These are phyloP conservation scores for Aspergillaceae sp. DNA, from an alignment of 2,329 filamentous ascomycete genomes.

Conservation along the genomic window DNA sequence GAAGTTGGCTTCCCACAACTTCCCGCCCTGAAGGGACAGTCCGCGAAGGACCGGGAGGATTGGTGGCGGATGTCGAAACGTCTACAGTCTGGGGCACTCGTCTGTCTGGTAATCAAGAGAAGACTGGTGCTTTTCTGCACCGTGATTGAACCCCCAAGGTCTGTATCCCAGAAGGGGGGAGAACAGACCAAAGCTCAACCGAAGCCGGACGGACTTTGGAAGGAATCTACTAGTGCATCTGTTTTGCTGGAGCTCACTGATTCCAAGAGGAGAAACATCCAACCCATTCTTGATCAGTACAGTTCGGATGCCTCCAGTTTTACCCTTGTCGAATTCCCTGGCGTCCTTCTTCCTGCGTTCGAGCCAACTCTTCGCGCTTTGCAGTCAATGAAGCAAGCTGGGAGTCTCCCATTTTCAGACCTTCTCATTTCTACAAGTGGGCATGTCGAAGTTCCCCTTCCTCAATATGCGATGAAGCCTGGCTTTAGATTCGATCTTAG, in stretches of 20 bases:
- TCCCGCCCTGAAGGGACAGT: slow-evolving; percentile 4
- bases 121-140: slow-evolving; percentile 19
- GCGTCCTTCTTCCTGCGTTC: slow-evolving; percentile 51
- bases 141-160: slow-evolving; percentile 5
- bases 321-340: slow-evolving; percentile 53
- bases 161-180: too few species aligned
- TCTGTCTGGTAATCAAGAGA: slow-evolving; percentile 17
- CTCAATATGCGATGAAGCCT: slow-evolving; percentile 41
- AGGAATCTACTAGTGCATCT: slow-evolving; percentile 1
- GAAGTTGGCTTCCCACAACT: slow-evolving; percentile 18
- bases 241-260: slow-evolving; percentile 23
- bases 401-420: slow-evolving; percentile 43
- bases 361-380: slow-evolving; percentile 48
- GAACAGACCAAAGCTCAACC: slow-evolving; percentile 4
- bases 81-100: slow-evolving; percentile 19
- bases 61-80: slow-evolving; percentile 26
- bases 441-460: slow-evolving; percentile 19
- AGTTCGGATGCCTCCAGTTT: slow-evolving; percentile 4
- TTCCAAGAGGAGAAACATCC: slow-evolving; percentile 14
- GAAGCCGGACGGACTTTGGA: background rate
- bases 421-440: slow-evolving; percentile 22
- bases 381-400: slow-evolving; percentile 42
- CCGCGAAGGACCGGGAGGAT: slow-evolving; percentile 9
- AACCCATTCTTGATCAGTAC: slow-evolving; percentile 12
- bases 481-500: slow-evolving; percentile 42